A percentile compares a stretch with the other conserved stretches of the same genome.
These are phyloP conservation scores for Fomitopsis serialis DNA, from an alignment of 768 basidiomycete genomes.

Conservation along the genomic window DNA sequence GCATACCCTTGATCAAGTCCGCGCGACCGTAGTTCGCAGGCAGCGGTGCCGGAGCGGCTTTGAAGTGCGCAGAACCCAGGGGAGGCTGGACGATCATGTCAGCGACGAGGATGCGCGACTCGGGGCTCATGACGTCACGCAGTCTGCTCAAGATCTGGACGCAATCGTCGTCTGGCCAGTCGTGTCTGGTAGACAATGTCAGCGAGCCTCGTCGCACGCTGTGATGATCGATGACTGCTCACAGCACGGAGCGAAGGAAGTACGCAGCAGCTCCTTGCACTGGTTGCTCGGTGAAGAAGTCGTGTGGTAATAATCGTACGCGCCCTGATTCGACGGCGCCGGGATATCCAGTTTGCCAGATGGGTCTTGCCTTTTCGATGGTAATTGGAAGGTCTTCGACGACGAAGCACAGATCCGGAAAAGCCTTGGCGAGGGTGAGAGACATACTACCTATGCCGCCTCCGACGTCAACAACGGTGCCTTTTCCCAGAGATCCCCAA, in stretches of 20 bases:
- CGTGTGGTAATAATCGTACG: constrained; percentile 4
- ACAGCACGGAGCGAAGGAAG: constrained; percentile 9
- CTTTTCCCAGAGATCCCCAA: constrained; percentile 5
- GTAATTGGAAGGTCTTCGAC: constrained; percentile 15
- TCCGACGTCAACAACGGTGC: constrained; percentile 12
- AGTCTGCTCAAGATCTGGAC: constrained; percentile 4
- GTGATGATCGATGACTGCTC: neutral
- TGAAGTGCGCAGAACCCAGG: neutral
- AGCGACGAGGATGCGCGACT: constrained; percentile 7
- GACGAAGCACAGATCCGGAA: constrained; percentile 13
- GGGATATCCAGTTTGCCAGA: constrained; percentile 4
- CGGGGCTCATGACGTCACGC: constrained; percentile 2
- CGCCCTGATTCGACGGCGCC: constrained; percentile 1
- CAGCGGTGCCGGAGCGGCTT: constrained; percentile 5
- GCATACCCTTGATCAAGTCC: neutral
- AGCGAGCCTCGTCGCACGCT: neutral
- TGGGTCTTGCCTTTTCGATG: constrained; percentile 5
- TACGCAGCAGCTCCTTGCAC: constrained; percentile 9
- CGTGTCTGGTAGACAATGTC: constrained; percentile 1
- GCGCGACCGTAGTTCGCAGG: constrained; percentile 11
- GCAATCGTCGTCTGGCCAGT: constrained; percentile 11
- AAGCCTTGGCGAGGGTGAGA: constrained; percentile 10
- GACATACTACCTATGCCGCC: constrained; percentile 10
- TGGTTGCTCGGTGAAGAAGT: constrained; percentile 13
- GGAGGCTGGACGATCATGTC: constrained; percentile 4